phyloP scores from a whole-genome alignment of 805 yeast species.

The Brettanomyces nanus region DNA sequence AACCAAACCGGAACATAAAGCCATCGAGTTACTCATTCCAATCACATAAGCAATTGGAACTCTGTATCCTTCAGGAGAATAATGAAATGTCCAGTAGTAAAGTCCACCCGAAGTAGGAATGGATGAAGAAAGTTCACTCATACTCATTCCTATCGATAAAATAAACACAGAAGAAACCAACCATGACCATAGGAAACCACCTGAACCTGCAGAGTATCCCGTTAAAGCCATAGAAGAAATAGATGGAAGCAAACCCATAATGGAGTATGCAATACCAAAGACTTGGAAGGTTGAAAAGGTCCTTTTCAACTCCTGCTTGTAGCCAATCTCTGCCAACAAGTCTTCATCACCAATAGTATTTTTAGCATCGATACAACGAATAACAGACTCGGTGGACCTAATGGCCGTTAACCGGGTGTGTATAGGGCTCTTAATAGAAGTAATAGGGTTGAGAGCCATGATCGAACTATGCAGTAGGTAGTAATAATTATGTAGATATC shows the following conservation, averaged over 20 bases:
- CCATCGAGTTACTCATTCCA: constrained; percentile 62
- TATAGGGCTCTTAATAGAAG: constrained; percentile 10
- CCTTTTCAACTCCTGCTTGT: constrained; percentile 59
- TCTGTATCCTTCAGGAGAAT: constrained; percentile 47
- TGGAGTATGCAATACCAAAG: constrained; percentile 63
- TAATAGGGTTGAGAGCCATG: constrained; percentile 1
- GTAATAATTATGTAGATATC: too few relatives aligned
- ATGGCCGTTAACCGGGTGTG: constrained; percentile 14
- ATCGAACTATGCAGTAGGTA: background rate
- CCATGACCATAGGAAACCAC: constrained; percentile 70
- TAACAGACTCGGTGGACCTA: constrained; percentile 16
- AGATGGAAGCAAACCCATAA: constrained; percentile 65
- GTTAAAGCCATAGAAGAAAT: constrained; percentile 46
- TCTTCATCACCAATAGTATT: constrained; percentile 23
- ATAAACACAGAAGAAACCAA: constrained; percentile 48
- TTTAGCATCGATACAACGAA: constrained; percentile 23
- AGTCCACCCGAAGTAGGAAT: constrained; percentile 74
- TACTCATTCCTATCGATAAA: constrained; percentile 47
- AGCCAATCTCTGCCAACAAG: constrained; percentile 51
- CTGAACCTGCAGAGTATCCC: constrained; percentile 56
- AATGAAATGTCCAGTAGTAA: constrained; percentile 60
- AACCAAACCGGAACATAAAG: constrained; percentile 57
- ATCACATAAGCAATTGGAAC: constrained; percentile 52
- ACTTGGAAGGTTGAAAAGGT: constrained; percentile 54
- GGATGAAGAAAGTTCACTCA: constrained; percentile 61